These are phyloP conservation scores for Fusarium siculi DNA, from an alignment of 2,329 filamentous ascomycete genomes.

Conservation along the genomic window DNA sequence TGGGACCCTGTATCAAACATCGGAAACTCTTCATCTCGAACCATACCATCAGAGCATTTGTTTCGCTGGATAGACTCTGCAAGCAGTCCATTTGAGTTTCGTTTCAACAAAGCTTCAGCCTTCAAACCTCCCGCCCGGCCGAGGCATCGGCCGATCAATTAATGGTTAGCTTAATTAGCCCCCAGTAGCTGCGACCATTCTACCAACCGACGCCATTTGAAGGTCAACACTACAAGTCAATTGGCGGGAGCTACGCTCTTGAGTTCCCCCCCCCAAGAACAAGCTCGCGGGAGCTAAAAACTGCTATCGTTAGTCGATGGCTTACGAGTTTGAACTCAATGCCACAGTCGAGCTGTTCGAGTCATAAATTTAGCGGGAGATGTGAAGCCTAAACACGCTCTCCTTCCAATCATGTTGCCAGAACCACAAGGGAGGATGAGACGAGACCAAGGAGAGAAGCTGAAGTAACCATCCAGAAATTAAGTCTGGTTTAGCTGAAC, in stretches of 20 bases:
- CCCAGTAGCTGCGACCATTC: slow-evolving; percentile 10
- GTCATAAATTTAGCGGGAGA: neutral
- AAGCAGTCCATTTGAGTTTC: neutral
- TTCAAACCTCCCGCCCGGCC: slow-evolving; percentile 3
- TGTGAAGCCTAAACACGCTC: neutral
- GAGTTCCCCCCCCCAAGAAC: neutral
- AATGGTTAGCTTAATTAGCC: slow-evolving; percentile 3
- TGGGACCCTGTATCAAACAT: neutral
- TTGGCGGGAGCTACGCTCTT: slow-evolving; percentile 17
- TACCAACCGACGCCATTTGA: slow-evolving; percentile 6
- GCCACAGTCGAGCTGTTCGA: neutral
- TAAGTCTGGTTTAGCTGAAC: neutral
- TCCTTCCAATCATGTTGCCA: neutral
- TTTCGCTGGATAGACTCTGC: neutral
- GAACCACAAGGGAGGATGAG: neutral
- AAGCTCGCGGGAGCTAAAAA: slow-evolving; percentile 33
- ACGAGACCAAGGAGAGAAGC: neutral
- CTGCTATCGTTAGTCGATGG: slow-evolving; percentile 6
- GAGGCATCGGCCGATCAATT: slow-evolving; percentile 21
- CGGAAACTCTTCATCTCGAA: neutral
- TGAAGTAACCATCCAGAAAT: neutral
- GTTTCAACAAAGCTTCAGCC: neutral
- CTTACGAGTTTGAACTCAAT: neutral
- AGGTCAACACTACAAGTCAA: neutral
- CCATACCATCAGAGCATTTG: neutral